A percentile compares a stretch with the other conserved stretches of the same genome.
phyloP scores from a whole-genome alignment of 1,284 basidiomycete genomes.

The Mycosarcoma maydis region DNA sequence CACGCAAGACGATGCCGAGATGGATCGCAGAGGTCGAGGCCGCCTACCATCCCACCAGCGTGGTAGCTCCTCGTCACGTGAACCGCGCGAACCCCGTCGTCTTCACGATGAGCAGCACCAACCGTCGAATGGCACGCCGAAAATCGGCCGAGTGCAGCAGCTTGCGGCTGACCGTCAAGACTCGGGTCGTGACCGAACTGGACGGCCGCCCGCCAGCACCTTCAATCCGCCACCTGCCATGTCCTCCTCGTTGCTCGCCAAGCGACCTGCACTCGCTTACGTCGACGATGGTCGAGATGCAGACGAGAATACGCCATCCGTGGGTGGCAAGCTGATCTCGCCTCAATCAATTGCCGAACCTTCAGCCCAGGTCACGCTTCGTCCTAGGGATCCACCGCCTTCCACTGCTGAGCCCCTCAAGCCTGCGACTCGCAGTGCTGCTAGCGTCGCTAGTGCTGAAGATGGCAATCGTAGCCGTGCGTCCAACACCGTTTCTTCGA shows the following conservation, averaged over 20 bases:
- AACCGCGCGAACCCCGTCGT: constrained; percentile 20
- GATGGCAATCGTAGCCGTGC: constrained; percentile 6
- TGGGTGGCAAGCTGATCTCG: constrained; percentile 42
- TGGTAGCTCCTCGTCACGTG: constrained; percentile 21
- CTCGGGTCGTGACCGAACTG: constrained; percentile 14
- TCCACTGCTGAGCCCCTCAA: constrained; percentile 47
- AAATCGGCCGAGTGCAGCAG: not conserved
- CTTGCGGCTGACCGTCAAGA: constrained; percentile 16
- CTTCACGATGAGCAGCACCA: constrained; percentile 7
- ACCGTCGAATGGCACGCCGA: not conserved
- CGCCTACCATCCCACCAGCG: constrained; percentile 30
- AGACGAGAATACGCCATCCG: constrained; percentile 44
- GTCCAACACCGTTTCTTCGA: constrained; percentile 1
- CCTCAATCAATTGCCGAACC: constrained; percentile 43
- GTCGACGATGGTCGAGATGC: constrained; percentile 42
- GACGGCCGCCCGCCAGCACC: constrained; percentile 4
- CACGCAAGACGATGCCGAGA: constrained; percentile 35
- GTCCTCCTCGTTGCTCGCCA: constrained; percentile 37
- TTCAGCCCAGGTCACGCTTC: constrained; percentile 48
- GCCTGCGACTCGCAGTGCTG: constrained; percentile 34
- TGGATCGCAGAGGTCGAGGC: constrained; percentile 35
- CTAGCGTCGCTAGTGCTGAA: constrained; percentile 3
- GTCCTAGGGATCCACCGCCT: constrained; percentile 46
- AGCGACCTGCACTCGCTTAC: constrained; percentile 33
- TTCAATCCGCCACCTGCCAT: constrained; percentile 35